These are phyloP conservation scores for Termitomyces sp. DNA, from an alignment of 768 basidiomycete species.

Conservation along the genomic window DNA sequence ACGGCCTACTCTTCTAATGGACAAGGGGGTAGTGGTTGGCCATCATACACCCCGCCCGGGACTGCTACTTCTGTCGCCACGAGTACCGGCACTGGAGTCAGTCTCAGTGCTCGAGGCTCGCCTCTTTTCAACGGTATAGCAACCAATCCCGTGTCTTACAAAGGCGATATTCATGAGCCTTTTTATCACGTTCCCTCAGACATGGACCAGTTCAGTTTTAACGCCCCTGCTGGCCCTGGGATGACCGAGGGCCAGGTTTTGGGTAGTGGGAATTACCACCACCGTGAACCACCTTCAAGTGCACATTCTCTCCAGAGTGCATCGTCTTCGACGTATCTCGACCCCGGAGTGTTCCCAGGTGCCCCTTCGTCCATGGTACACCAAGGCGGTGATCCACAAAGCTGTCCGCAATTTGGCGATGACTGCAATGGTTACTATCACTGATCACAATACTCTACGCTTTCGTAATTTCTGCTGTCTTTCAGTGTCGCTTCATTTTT, in stretches of 20 bases:
- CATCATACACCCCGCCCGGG: constrained; percentile 58
- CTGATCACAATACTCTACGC: constrained; percentile 13
- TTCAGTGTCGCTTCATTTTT: background rate
- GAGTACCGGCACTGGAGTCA: constrained; percentile 37
- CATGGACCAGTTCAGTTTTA: constrained; percentile 49
- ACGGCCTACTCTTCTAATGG: constrained; percentile 47
- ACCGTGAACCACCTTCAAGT: constrained; percentile 21
- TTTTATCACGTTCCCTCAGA: constrained; percentile 39
- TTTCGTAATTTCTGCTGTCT: background rate
- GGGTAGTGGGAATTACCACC: constrained; percentile 25
- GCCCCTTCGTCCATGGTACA: constrained; percentile 25
- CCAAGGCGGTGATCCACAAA: constrained; percentile 29
- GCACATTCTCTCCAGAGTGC: constrained; percentile 19
- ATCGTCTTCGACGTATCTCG: constrained; percentile 15
- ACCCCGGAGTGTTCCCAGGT: constrained; percentile 18
- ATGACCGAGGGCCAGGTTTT: constrained; percentile 24
- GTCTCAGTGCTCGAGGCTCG: constrained; percentile 36
- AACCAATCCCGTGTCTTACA: constrained; percentile 21
- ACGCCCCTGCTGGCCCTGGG: constrained; percentile 27
- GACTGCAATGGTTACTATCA: constrained; percentile 34
- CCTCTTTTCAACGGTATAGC: constrained; percentile 36
- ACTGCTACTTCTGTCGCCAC: constrained; percentile 48
- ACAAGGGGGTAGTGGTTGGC: constrained; percentile 47
- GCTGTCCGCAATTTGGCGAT: constrained; percentile 41
- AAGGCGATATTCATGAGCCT: constrained; percentile 31